phyloP scores from a whole-genome alignment of 148 eudicot genomes.

The Camellia granthamiana region DNA sequence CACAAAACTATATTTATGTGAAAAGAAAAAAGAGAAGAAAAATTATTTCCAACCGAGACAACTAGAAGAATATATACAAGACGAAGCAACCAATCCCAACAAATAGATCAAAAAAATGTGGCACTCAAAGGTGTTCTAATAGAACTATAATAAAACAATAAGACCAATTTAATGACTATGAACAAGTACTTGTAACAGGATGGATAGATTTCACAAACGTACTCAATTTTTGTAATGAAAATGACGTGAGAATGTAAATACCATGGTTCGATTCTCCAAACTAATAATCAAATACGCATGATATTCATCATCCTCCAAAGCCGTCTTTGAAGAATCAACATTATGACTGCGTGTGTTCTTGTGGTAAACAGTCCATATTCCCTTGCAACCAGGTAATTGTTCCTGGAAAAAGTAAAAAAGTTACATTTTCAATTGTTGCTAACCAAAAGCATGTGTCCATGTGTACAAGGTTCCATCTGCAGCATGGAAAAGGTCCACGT shows the following conservation, averaged over 20 bases:
- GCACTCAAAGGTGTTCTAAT: not conserved
- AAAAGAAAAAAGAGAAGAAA: no score
- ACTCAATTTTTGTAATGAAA: not conserved
- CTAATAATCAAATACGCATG: constrained; percentile 97
- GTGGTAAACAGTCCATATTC: constrained; percentile 98
- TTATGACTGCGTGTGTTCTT: constrained; percentile 74
- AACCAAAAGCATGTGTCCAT: not conserved
- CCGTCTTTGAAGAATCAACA: constrained; percentile 66
- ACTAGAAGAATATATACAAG: not conserved
- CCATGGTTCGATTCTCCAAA: constrained; percentile 95
- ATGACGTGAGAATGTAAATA: constrained; percentile 26
- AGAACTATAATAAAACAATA: not conserved
- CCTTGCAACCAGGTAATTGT: constrained; percentile 82
- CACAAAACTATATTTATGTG: not conserved
- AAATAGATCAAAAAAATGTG: not conserved
- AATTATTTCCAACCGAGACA: not conserved
- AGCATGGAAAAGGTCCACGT: not conserved
- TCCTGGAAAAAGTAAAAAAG: constrained; percentile 42
- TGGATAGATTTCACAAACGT: not conserved
- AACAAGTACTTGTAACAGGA: not conserved
- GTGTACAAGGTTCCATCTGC: not conserved
- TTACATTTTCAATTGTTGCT: not conserved
- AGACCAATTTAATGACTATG: not conserved
- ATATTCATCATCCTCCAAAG: constrained; percentile 83
- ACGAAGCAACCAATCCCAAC: not conserved